Percentiles rank a stretch among this genome's conserved stretches.
These are phyloP conservation scores for Cladosporium sp. DNA, from an alignment of 2,329 filamentous ascomycete genomes.

Conservation along the genomic window DNA sequence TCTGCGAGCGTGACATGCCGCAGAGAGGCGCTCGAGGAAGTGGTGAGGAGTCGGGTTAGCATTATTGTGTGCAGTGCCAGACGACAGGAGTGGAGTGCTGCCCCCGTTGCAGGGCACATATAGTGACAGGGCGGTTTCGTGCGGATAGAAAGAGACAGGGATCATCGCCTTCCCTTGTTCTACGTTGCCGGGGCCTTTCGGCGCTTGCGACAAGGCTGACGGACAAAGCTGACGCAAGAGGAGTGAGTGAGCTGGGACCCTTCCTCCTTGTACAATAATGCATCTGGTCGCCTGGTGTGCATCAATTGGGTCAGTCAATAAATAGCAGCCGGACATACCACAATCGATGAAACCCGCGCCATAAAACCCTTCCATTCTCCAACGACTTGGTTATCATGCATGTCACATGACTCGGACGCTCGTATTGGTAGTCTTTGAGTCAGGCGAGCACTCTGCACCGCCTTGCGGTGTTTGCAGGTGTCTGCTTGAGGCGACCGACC, in stretches of 20 bases:
- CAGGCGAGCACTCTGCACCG: too few relatives aligned
- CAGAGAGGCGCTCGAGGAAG: slow-evolving; percentile 8
- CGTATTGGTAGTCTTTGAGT: too few relatives aligned
- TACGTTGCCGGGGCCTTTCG: slow-evolving; percentile 2
- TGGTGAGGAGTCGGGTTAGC: background rate
- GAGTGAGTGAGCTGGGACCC: too few relatives aligned
- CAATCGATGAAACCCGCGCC: too few relatives aligned
- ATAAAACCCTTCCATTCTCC: too few relatives aligned
- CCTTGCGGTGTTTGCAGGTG: background rate
- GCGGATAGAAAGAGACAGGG: background rate
- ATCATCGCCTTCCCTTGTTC: background rate
- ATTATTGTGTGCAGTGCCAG: background rate
- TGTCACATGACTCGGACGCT: too few relatives aligned
- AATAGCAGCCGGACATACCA: too few relatives aligned
- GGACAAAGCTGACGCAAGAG: background rate
- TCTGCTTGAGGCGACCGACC: background rate
- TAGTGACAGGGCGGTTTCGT: background rate
- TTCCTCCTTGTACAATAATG: too few relatives aligned
- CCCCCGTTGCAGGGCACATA: background rate
- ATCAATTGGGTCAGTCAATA: too few relatives aligned
- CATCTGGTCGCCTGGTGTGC: too few relatives aligned
- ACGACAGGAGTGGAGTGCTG: background rate
- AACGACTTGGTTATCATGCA: too few relatives aligned
- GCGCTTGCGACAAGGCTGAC: background rate
- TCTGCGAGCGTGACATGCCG: slow-evolving; percentile 19